These are phyloP conservation scores for Aschersonia sp. DNA, from an alignment of 2,329 filamentous ascomycete genomes.

Conservation along the genomic window DNA sequence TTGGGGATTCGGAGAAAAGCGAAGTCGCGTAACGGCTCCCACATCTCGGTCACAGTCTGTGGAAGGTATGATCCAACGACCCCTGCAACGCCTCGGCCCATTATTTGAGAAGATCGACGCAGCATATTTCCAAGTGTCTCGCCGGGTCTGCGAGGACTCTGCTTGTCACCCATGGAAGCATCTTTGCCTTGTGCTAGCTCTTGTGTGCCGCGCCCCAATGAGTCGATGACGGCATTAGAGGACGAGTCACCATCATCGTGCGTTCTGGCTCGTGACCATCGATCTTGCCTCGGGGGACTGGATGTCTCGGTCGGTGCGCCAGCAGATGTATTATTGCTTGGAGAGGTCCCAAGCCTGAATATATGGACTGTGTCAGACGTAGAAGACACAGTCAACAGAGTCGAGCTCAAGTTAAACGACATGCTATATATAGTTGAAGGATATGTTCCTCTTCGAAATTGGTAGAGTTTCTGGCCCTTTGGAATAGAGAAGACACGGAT, in stretches of 20 bases:
- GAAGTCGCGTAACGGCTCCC: conserved; percentile 90
- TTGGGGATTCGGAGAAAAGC: conserved; percentile 91
- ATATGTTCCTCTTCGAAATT: conserved; percentile 91
- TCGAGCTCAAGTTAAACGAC: conserved; percentile 94
- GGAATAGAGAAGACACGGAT: conserved; percentile 93
- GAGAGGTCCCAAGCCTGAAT: conserved; percentile 58
- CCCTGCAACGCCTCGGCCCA: conserved; percentile 76
- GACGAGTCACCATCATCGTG: conserved; percentile 30
- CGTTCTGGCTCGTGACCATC: conserved; percentile 38
- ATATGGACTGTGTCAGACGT: conserved; percentile 95
- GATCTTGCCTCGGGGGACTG: conserved; percentile 29
- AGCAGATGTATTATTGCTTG: conserved; percentile 19
- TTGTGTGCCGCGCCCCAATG: conserved; percentile 32
- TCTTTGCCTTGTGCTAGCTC: conserved; percentile 18
- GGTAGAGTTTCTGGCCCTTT: conserved; percentile 81
- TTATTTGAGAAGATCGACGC: conserved; percentile 86
- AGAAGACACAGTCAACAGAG: conserved; percentile 86
- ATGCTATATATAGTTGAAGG: conserved; percentile 95
- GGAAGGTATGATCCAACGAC: conserved; percentile 87
- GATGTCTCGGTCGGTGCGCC: conserved; percentile 22
- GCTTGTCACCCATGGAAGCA: conserved; percentile 11
- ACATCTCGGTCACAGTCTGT: conserved; percentile 90
- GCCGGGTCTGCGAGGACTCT: conserved; percentile 35
- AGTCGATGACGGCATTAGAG: conserved; percentile 33
- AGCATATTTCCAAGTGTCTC: conserved; percentile 84